Evolutionary conservation across 306 rosid species (phyloP), one percentile per base, ranked within the genome.

Genomic region (Erythrophleum fordii): DNA sequence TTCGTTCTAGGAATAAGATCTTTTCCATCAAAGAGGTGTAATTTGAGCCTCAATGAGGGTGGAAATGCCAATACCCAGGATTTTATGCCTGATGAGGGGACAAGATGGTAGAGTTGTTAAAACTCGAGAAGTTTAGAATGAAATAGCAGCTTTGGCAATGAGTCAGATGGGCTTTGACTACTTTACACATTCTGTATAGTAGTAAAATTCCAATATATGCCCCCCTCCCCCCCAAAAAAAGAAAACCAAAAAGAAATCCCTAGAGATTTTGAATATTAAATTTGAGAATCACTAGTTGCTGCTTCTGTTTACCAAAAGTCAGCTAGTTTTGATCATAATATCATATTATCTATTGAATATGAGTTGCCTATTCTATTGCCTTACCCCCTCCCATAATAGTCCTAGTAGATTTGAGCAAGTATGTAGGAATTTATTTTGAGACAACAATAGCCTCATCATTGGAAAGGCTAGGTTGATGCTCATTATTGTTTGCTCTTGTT

Each of bases 391-490:
- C 17, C 64, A 58, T 58, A 3, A 7, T 4, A 41, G 26, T 37
- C 31, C 48, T 8, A 41, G 22, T 23, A 62, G 39, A 51, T 67
- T 35, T 67, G 16, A 14, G 3, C 37, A 7, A 8, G 1, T 48
- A 35, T 39, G 18, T 39, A 29, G 48, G 69, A 55, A 39, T 70
- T 66, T 4, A 29, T 29, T 55, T 11, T 11, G 42, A 58, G 60
- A 56, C 39, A n/a, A 61, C 42, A 35, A 11, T 11, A 62, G 17
- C 81, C 26, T 73, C 42, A 39, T 75, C 51, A 79, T 42, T 13
- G 49, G 69, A 67, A 76, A 75, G 26, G 78, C 49, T 28, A 29
- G 60, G 72, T 61, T 16, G 69, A 75, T 72, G 35, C 51, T 69
- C 28, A 67, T 34, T 31, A 76, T 16, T 46, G 41, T 73, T 76